Evolutionary conservation across 164 flowering plant species (phyloP).

Genomic region (Umbilicus rupestris): DNA sequence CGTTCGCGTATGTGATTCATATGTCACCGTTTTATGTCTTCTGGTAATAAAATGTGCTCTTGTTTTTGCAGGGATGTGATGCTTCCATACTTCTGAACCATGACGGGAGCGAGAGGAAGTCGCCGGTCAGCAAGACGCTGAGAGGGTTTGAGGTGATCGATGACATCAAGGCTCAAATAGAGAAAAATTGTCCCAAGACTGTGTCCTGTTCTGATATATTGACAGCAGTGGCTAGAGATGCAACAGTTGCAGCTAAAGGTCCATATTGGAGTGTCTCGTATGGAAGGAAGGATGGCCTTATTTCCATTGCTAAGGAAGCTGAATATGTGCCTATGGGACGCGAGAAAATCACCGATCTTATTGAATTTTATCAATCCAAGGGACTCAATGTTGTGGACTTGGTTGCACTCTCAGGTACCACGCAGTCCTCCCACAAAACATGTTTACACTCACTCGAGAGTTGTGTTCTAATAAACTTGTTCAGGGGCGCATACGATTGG

Average conservation of each 20-base stretch:
- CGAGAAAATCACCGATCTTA: conserved; percentile 41
- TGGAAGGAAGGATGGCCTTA: conserved; percentile 63
- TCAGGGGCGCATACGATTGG: conserved; percentile 82
- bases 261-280: conserved; percentile 58
- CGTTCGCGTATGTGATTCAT: conserved; percentile 51
- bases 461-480: too few relatives aligned
- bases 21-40: background rate
- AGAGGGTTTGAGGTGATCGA: conserved; percentile 67
- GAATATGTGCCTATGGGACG: conserved; percentile 50
- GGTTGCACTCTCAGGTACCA: conserved; percentile 68
- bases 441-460: too few relatives aligned
- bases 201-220: conserved; percentile 87
- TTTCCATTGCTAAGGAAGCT: conserved; percentile 51
- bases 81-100: conserved; percentile 20
- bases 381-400: conserved; percentile 54
- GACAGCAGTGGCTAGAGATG: conserved; percentile 64
- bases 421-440: conserved; percentile 13
- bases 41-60: background rate
- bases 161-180: conserved; percentile 58
- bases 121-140: conserved; percentile 66
- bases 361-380: conserved; percentile 43
- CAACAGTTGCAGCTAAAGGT: conserved; percentile 41
- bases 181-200: conserved; percentile 52
- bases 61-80: conserved; percentile 44
- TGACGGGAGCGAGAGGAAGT: conserved; percentile 69